These are phyloP conservation scores for Colletotrichum camelliae DNA, from an alignment of 2,329 filamentous ascomycete genomes.

Conservation along the genomic window DNA sequence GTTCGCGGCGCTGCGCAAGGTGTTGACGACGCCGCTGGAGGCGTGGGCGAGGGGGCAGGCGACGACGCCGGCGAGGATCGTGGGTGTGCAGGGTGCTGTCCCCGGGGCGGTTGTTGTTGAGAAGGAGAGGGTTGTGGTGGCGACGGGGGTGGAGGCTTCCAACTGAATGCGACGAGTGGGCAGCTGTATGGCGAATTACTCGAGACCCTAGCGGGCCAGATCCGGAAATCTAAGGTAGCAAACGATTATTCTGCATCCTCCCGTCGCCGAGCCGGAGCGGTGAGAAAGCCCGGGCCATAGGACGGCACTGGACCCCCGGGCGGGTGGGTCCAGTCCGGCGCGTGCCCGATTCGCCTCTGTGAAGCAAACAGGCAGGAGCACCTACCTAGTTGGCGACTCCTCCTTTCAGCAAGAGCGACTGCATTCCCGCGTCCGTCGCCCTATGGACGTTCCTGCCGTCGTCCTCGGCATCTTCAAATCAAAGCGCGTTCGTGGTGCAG, in stretches of 20 bases:
- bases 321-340: background rate
- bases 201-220: background rate
- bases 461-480: background rate
- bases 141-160: background rate
- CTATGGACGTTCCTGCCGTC: background rate
- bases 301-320: background rate
- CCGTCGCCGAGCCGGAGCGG: background rate
- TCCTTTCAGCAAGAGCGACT: background rate
- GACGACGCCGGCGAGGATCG: background rate
- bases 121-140: background rate
- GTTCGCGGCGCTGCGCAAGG: background rate
- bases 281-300: background rate
- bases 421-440: background rate
- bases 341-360: background rate
- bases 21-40: constrained; percentile 13
- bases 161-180: background rate
- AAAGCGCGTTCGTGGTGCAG: constrained; percentile 18
- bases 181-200: background rate
- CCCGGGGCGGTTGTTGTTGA: background rate
- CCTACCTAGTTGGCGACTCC: background rate
- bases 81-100: background rate
- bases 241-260: background rate
- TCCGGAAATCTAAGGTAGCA: background rate
- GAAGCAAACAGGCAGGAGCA: constrained; percentile 12
- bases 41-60: background rate